Conservation (phyloP, 768 basidiomycete species). For the Multifurca ochricompacta region DNA sequence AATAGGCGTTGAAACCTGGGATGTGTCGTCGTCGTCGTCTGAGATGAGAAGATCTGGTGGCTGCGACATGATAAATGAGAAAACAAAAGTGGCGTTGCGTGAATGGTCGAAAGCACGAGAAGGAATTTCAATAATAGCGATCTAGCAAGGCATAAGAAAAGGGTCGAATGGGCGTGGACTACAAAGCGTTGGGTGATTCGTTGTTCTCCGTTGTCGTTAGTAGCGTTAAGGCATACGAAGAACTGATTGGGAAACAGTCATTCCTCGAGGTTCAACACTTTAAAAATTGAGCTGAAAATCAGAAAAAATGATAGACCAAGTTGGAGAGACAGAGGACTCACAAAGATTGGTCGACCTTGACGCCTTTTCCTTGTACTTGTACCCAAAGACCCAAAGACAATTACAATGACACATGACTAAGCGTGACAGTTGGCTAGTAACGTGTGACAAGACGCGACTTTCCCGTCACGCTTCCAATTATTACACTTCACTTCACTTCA, state of each 20-base stretch:
- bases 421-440: background rate
- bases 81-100: conserved; percentile 1
- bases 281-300: background rate
- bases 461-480: background rate
- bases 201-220: conserved; percentile 7
- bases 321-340: background rate
- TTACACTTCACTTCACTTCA: too few relatives aligned
- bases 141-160: conserved; percentile 14
- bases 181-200: background rate
- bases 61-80: conserved; percentile 7
- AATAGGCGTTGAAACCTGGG: conserved; percentile 19
- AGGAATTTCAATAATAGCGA: background rate
- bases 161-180: background rate
- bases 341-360: too few relatives aligned
- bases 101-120: conserved; percentile 4
- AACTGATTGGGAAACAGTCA: background rate
- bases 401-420: background rate
- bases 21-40: conserved; percentile 19
- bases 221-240: conserved; percentile 1
- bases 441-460: conserved; percentile 15
- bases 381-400: too few relatives aligned
- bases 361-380: too few relatives aligned
- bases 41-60: conserved; percentile 5
- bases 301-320: background rate
- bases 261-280: background rate